Conservation (phyloP, 2,329 filamentous ascomycete species). For the Paecilomyces formosus region DNA sequence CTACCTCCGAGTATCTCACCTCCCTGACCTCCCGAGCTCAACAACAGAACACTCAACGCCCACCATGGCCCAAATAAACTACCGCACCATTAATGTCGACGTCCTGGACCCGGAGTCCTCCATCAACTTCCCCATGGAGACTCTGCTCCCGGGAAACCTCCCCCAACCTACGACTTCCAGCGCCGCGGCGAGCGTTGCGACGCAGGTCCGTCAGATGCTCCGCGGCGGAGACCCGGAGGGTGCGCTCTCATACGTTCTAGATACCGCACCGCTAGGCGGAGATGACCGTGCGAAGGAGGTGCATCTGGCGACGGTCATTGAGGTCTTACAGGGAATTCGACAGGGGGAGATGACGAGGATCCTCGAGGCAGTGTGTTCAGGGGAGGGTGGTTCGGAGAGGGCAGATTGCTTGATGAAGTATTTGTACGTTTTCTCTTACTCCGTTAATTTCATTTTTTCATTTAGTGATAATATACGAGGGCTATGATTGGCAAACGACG, state of each 20-base stretch:
- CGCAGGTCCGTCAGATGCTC: conserved; percentile 80
- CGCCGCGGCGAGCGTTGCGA: conserved; percentile 69
- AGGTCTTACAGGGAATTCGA: conserved; percentile 93
- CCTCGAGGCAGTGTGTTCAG: conserved; percentile 69
- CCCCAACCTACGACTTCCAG: conserved; percentile 63
- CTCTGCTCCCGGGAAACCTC: conserved; percentile 66
- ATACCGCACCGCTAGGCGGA: conserved; percentile 66
- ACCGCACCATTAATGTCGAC: conserved; percentile 91
- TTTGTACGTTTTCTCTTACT: conserved; percentile 58
- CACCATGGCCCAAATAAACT: conserved; percentile 48
- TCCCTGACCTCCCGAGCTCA: not conserved
- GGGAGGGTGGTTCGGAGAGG: conserved; percentile 72
- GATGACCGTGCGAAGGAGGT: conserved; percentile 60
- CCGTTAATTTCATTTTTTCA: not conserved
- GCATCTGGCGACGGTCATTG: conserved; percentile 79
- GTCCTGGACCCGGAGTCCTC: conserved; percentile 82
- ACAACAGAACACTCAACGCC: not conserved
- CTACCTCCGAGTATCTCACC: not conserved
- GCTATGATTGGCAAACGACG: not conserved
- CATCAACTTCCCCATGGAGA: conserved; percentile 81
- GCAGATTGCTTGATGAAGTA: conserved; percentile 97
- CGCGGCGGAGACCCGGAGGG: conserved; percentile 82
- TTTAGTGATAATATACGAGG: not conserved
- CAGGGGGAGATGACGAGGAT: conserved; percentile 92
- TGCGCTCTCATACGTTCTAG: conserved; percentile 73